Conservation (phyloP, 305 asterid genomes). For the Fraxinus greggii region DNA sequence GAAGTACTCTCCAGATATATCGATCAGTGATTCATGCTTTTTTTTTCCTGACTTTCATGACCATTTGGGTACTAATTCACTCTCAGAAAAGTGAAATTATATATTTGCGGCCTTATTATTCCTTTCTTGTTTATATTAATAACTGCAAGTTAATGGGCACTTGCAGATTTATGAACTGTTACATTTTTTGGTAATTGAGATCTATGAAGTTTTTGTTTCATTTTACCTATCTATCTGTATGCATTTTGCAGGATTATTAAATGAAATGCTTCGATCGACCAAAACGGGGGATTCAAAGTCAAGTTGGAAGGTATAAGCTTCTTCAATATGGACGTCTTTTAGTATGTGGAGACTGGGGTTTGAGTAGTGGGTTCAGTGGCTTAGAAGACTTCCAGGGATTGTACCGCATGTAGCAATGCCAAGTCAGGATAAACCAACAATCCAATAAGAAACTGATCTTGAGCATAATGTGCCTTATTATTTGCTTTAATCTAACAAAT, state of each 20-base stretch:
- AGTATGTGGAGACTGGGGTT: conserved; percentile 7
- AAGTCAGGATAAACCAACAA: background rate
- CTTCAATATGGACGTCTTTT: conserved; percentile 12
- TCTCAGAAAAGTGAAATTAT: background rate
- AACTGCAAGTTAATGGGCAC: background rate
- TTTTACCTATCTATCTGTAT: background rate
- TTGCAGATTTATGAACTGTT: conserved; percentile 10
- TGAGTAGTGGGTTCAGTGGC: conserved; percentile 5
- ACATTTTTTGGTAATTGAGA: background rate
- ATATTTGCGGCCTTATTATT: background rate
- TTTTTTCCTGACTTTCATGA: background rate
- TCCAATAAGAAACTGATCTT: background rate
- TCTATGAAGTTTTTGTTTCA: background rate
- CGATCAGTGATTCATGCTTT: background rate
- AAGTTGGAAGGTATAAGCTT: conserved; percentile 78
- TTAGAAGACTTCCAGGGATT: conserved; percentile 13
- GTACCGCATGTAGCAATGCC: background rate
- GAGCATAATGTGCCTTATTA: background rate
- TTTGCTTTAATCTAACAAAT: background rate
- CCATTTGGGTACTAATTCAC: background rate
- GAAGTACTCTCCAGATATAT: background rate
- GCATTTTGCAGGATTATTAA: conserved; percentile 64
- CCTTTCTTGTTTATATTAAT: background rate
- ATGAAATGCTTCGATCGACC: conserved; percentile 95
- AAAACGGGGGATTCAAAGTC: conserved; percentile 89